Conservation (phyloP, 2,329 filamentous ascomycete species). For the Neonectria hederae region DNA sequence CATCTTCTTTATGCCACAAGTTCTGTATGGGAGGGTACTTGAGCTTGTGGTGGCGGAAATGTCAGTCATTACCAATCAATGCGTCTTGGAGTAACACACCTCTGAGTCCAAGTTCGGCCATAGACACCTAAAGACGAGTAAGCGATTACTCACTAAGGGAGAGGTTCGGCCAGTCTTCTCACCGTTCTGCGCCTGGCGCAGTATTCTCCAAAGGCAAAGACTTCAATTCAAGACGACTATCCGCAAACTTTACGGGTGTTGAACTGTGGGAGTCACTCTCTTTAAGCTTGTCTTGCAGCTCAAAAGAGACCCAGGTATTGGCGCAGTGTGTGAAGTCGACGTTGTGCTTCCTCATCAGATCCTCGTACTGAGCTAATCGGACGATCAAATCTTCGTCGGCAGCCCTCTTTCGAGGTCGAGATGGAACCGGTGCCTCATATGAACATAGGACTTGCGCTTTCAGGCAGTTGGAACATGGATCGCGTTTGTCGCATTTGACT, state of each 20-base stretch:
- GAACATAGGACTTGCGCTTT: slow-evolving; percentile 46
- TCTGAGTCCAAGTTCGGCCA: slow-evolving; percentile 35
- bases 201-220: neutral
- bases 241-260: neutral
- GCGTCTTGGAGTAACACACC: neutral
- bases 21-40: slow-evolving; percentile 37
- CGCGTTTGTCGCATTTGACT: slow-evolving; percentile 51
- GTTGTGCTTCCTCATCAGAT: slow-evolving; percentile 40
- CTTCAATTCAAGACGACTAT: neutral
- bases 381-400: slow-evolving; percentile 41
- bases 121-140: slow-evolving; percentile 17
- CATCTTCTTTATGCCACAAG: slow-evolving; percentile 36
- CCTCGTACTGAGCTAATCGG: slow-evolving; percentile 41
- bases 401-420: slow-evolving; percentile 41
- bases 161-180: neutral
- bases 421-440: slow-evolving; percentile 33
- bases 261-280: neutral
- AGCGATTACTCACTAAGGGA: neutral
- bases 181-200: slow-evolving; percentile 14
- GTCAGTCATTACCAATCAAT: neutral
- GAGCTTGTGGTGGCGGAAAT: slow-evolving; percentile 18
- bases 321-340: slow-evolving; percentile 34
- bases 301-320: slow-evolving; percentile 41
- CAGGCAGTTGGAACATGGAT: slow-evolving; percentile 56
- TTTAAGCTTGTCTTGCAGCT: slow-evolving; percentile 9